phyloP scores from a whole-genome alignment of 2,329 filamentous ascomycete genomes.

The Beauveria sp. region DNA sequence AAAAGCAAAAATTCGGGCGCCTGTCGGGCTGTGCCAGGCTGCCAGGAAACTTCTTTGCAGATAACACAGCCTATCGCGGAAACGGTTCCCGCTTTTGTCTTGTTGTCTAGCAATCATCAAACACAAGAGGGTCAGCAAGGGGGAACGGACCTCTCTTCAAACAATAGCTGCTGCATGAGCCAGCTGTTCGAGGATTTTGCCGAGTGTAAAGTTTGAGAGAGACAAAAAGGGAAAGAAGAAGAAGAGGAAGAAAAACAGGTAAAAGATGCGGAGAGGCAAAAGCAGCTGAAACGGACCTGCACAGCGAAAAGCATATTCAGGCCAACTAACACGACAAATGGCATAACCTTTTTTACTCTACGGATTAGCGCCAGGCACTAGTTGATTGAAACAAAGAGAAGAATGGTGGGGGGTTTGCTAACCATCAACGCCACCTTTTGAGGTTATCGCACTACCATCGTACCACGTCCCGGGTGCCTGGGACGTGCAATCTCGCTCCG shows the following conservation, averaged over 20 bases:
- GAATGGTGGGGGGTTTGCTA: neutral
- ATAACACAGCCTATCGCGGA: neutral
- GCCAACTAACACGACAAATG: neutral
- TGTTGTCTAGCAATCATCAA: constrained; percentile 9
- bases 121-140: neutral
- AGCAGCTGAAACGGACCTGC: neutral
- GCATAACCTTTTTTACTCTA: too few relatives aligned
- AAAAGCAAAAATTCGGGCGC: neutral
- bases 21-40: too few relatives aligned
- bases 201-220: neutral
- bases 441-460: neutral
- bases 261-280: neutral
- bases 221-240: too few relatives aligned
- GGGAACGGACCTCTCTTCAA: neutral
- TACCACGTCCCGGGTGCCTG: neutral
- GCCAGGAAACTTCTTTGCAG: too few relatives aligned
- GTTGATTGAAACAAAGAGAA: neutral
- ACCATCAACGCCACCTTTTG: neutral
- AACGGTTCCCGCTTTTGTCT: neutral
- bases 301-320: too few relatives aligned
- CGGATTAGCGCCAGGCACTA: too few relatives aligned
- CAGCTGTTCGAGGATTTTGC: neutral
- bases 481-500: neutral
- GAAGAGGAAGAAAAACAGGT: neutral
- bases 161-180: neutral